phyloP scores from a whole-genome alignment of 2,329 filamentous ascomycete genomes.

The Penicillium sp. region DNA sequence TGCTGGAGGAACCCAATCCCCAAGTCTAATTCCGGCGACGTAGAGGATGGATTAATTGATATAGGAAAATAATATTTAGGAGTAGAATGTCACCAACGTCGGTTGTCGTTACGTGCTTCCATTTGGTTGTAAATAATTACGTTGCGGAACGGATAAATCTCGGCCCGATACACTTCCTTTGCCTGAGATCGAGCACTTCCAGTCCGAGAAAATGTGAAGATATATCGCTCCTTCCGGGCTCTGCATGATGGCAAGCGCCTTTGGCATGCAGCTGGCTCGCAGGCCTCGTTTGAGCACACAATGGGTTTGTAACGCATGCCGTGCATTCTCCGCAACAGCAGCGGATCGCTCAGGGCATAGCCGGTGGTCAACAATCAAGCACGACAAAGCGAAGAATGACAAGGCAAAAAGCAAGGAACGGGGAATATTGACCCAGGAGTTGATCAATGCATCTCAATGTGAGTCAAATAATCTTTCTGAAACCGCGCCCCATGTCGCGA shows the following conservation, averaged over 20 bases:
- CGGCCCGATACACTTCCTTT: conserved; percentile 13
- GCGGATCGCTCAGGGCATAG: conserved; percentile 67
- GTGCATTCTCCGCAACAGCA: conserved; percentile 47
- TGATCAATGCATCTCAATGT: conserved; percentile 73
- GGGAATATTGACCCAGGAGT: conserved; percentile 64
- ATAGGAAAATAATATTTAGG: not conserved
- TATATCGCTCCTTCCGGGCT: not conserved
- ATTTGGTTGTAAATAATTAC: conserved; percentile 12
- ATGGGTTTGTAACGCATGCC: conserved; percentile 28
- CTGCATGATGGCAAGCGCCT: conserved; percentile 8
- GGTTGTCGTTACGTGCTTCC: not conserved
- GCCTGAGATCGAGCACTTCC: not conserved
- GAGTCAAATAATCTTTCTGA: conserved; percentile 24
- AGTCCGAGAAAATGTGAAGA: not conserved
- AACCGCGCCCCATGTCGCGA: not conserved
- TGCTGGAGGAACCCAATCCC: conserved; percentile 8
- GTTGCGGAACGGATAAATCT: conserved; percentile 23
- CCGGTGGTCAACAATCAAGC: conserved; percentile 93
- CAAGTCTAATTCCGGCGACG: conserved; percentile 1
- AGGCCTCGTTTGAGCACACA: conserved; percentile 11
- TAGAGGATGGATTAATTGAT: not conserved
- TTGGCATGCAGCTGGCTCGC: conserved; percentile 25
- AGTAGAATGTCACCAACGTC: not conserved
- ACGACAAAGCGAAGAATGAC: conserved; percentile 88
- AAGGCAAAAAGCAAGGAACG: conserved; percentile 67